Base-by-base conservation (phyloP, 208 protist species). In the Trypanosoma melophagium region DNA sequence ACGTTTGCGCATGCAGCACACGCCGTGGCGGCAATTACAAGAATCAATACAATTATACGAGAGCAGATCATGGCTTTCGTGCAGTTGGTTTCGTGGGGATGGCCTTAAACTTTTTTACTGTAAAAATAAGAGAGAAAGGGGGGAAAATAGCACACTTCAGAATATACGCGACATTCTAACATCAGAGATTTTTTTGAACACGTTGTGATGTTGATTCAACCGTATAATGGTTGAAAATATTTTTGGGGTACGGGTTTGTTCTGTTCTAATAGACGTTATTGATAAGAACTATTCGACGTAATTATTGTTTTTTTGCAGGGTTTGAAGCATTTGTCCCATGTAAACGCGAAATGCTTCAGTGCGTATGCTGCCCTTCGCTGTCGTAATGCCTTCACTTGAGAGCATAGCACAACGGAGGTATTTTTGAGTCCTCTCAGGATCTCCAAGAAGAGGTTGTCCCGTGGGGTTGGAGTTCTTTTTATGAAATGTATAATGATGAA, bases 281-380 rank as follows among this genome's bases (percentile, higher is more conserved):
- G n/a, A n/a, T n/a, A n/a, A n/a, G n/a, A 28, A 50, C 35, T 67
- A 66, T 9, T 0, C 47, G 5, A 24, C 51, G 22, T 54, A 69
- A 24, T 60, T 60, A 41, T 69, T 60, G 9, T 13, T 59, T 3
- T n/a, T 38, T 31, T 69, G 63, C 19, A 69, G 7, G 16, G 41
- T 21, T 24, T 60, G 22, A 22, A 69, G 40, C n/a, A 69, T 60
- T 40, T 42, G 21, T 35, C 53, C 53, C 63, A 69, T 69, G 53
- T 69, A 69, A 35, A 69, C 14, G 4, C 54, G 51, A 60, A 69
- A 69, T 41, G 51, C 63, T n/a, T 69, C 61, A 8, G 61, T 3
- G 13, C 38, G 49, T 25, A 50, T 17, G 3, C 47, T 12, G 13
- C 35, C 50, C 25, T 31, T 44, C 17, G 9, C 13, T 24, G 25